Base-by-base conservation (phyloP, 169 alveolate species). In the Condylostoma magnum region DNA sequence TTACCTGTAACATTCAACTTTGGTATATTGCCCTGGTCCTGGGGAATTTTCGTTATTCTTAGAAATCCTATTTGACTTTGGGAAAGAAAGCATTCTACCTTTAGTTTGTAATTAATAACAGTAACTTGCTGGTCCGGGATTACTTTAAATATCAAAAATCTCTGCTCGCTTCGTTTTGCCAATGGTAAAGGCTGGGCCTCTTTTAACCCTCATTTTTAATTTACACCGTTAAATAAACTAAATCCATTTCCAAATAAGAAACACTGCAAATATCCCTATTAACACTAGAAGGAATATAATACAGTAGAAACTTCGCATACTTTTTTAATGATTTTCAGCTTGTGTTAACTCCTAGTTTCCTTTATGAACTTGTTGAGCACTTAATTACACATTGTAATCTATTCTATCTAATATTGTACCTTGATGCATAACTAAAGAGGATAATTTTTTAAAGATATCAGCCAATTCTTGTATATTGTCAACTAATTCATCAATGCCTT, bases 351-450 rank as follows among this genome's bases (percentile, higher is more conserved):
- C 72, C 57, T 71, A 12, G 36, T 73, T 74, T 18, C 86, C 84
- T 55, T 82, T 72, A 30, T 69, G 31, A 18, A 82, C 79, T 70
- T 86, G 37, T 18, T 58, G 48, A 22, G 68, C 36, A 18, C 86
- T 70, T 33, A 28, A 57, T 41, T 83, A 80, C 22, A 86, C 71
- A 73, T 82, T 86, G 56, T 81, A 70, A 71, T 86, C 90, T 0
- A 86, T 86, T 81, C 93, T 78, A 72, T 86, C 93, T 51, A 86
- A 71, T 25, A 86, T 76, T 4, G 90, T 86, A 22, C 90, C 93
- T 77, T 86, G 80, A 30, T 79, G 85, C 46, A 82, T 60, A 2
- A 86, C 90, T 46, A 86, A 66, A 51, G 58, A 56, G 56, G 68
- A 56, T 31, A 80, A 69, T 67, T 79, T 71, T 51, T 79, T 86